phyloP scores from a whole-genome alignment of 1,139 yeast species.

The Insectozyma bohioensis region DNA sequence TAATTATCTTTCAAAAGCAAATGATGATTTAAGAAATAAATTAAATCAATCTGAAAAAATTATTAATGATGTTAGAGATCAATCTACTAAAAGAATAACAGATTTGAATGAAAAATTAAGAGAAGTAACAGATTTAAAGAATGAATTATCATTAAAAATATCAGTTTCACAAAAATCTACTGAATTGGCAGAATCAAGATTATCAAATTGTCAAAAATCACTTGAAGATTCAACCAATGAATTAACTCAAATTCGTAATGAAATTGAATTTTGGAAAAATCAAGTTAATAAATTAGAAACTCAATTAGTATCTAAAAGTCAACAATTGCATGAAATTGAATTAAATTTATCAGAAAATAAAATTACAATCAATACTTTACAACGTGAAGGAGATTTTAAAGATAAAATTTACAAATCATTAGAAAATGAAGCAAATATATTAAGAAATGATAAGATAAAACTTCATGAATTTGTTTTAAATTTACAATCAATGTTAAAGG shows the following conservation, averaged over 20 bases:
- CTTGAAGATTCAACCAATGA: conserved; percentile 49
- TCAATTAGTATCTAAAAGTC: conserved; percentile 52
- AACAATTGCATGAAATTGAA: conserved; percentile 57
- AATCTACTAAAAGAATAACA: conserved; percentile 23
- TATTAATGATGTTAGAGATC: conserved; percentile 31
- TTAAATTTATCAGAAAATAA: conserved; percentile 47
- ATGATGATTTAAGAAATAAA: conserved; percentile 28
- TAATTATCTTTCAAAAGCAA: conserved; percentile 28
- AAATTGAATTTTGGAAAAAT: conserved; percentile 47
- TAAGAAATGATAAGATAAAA: conserved; percentile 59
- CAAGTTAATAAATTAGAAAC: conserved; percentile 57
- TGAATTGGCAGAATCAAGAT: conserved; percentile 36
- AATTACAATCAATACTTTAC: conserved; percentile 47
- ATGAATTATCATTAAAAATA: conserved; percentile 32
- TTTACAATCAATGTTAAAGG: conserved; percentile 61
- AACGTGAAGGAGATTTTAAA: conserved; percentile 57
- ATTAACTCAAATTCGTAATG: conserved; percentile 49
- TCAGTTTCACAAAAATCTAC: conserved; percentile 31
- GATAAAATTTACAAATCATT: conserved; percentile 52
- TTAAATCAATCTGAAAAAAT: conserved; percentile 28
- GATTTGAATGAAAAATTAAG: conserved; percentile 31
- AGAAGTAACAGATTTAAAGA: conserved; percentile 24
- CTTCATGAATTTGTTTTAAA: conserved; percentile 61
- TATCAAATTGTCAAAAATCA: conserved; percentile 28
- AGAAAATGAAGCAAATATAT: conserved; percentile 50